Base-by-base conservation (phyloP, 495 filamentous ascomycete genomes). In the Pseudotulostoma volvatum region DNA sequence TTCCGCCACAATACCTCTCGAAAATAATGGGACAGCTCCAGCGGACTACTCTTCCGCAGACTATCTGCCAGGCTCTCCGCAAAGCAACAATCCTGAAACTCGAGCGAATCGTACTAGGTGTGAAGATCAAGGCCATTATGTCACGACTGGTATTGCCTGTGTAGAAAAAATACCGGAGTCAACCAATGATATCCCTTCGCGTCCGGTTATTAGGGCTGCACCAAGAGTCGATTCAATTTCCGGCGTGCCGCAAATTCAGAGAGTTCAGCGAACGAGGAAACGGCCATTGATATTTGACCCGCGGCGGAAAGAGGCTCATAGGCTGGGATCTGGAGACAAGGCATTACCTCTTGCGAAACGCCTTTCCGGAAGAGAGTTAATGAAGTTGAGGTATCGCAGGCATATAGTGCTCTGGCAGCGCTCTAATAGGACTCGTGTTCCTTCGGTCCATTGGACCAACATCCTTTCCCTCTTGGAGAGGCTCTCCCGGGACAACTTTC, bases 381-480 rank as follows among this genome's bases (percentile, higher is more conserved):
- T 40, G 44, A 58, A 59, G 43, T 33, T 61, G 16, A 49, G 52
- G 21, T 57, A 48, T 38, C 53, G 55, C 11, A 31, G 38, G 15
- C 52, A 41, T 48, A 17, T 51, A 40, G 40, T 20, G 25, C n/a
- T 17, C 7, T 37, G 35, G 35, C 35, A 17, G 7, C 35, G 13
- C 17, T 33, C 37, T 17, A 18, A 23, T 5, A 38, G 14, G 15
- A 20, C 37, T 23, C 36, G 37, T n/a, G 33, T n/a, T 18, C 19
- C 34, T n/a, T 20, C 34, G 7, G 15, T 25, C 28, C 39, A 40
- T 18, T 64, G 59, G 61, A 38, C 32, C 4, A 41, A 50, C 13
- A 38, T 60, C 17, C 44, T 50, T 31, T 38, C 48, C n/a, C 18
- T 54, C 13, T 37, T 64, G 19, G 44, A 54, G 25, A 18, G 33